Conservation (phyloP, 441 rosid genomes). For the Rhodomyrtus psidioides region DNA sequence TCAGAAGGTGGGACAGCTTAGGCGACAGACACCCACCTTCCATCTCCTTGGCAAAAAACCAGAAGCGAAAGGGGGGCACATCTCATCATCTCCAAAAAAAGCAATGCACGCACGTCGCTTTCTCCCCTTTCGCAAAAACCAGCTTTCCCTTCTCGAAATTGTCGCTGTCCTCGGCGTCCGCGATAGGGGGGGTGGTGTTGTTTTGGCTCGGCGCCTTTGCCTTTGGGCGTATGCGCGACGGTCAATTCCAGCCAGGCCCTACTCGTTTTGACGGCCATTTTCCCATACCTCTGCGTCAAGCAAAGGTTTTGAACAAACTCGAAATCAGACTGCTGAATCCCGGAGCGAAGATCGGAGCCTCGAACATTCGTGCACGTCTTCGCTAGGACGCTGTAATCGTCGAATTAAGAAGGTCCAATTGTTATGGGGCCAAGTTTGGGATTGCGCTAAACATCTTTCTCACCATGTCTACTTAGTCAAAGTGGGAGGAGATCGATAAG, state of each 20-base stretch:
- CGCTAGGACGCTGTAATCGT: neutral
- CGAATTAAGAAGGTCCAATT: neutral
- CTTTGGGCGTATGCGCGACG: neutral
- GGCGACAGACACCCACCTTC: neutral
- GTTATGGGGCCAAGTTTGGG: neutral
- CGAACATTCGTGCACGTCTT: neutral
- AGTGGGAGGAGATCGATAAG: neutral
- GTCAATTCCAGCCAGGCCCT: neutral
- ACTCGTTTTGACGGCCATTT: neutral
- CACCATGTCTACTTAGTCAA: neutral
- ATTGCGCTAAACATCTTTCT: neutral
- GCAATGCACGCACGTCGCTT: neutral
- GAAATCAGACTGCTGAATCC: neutral
- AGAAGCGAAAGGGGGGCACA: neutral
- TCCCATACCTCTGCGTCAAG: neutral
- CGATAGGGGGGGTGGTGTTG: neutral
- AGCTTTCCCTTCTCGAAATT: neutral
- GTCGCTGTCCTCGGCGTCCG: neutral
- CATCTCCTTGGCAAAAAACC: neutral
- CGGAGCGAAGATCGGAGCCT: no score
- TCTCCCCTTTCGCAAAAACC: neutral
- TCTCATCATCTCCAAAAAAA: neutral
- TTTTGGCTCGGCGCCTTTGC: neutral
- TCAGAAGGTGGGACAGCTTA: neutral
- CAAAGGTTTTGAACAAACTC: neutral